Evolutionary conservation across 768 basidiomycete genomes (phyloP).

Genomic region (Mycena indigotica): DNA sequence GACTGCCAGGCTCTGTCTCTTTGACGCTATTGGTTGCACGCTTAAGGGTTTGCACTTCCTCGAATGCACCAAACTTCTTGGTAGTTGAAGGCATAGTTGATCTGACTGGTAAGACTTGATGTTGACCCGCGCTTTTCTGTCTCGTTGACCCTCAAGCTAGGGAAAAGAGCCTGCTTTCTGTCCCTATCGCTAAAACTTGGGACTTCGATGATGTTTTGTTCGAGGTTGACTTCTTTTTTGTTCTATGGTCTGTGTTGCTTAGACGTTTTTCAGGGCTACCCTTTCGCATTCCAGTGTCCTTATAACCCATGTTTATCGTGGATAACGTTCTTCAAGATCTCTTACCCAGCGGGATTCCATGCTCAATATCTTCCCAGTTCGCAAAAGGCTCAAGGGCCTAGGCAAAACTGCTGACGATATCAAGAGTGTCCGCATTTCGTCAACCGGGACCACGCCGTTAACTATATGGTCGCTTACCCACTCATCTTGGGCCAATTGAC

Average conservation of each 20-base stretch:
- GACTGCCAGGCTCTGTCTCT: constrained; percentile 88
- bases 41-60: constrained; percentile 87
- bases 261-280: constrained; percentile 61
- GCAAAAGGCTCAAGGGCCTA: constrained; percentile 73
- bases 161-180: constrained; percentile 92
- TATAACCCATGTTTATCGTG: constrained; percentile 92
- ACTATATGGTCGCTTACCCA: constrained; percentile 97
- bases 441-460: constrained; percentile 90
- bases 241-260: not conserved
- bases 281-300: constrained; percentile 88
- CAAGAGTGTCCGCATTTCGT: constrained; percentile 92
- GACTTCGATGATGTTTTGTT: constrained; percentile 96
- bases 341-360: constrained; percentile 94
- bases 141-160: constrained; percentile 38
- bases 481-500: constrained; percentile 89
- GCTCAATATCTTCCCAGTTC: constrained; percentile 82
- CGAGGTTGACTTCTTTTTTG: constrained; percentile 56
- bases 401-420: constrained; percentile 90
- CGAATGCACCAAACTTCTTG: constrained; percentile 78
- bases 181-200: constrained; percentile 91
- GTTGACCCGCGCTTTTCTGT: not conserved
- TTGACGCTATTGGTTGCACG: constrained; percentile 93
- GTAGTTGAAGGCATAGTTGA: constrained; percentile 91
- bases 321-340: constrained; percentile 92
- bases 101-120: constrained; percentile 68